A percentile compares a stretch with the other conserved stretches of the same genome.
phyloP scores from a whole-genome alignment of 768 basidiomycete species.

The Boletus fagicola region DNA sequence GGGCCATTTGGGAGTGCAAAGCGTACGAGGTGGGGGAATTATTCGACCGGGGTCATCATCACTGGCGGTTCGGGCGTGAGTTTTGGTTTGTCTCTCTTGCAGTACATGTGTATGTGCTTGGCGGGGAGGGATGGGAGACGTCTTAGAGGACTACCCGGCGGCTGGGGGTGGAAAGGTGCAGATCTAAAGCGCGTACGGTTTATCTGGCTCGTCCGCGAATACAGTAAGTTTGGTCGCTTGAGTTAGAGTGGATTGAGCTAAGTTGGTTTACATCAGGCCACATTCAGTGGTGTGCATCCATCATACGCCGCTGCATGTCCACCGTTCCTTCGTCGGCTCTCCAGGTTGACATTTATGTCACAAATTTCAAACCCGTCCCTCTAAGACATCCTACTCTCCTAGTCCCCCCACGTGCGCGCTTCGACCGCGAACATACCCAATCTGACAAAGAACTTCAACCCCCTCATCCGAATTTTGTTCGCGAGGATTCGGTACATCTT shows the following conservation, averaged over 20 bases:
- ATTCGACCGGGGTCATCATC: constrained; percentile 61
- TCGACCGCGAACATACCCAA: constrained; percentile 1
- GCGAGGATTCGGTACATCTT: constrained; percentile 4
- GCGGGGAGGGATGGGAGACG: constrained; percentile 50
- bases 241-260: not conserved
- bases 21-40: constrained; percentile 55
- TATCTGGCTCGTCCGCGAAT: constrained; percentile 76
- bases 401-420: constrained; percentile 16
- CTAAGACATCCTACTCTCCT: constrained; percentile 6
- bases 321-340: constrained; percentile 49
- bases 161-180: constrained; percentile 41
- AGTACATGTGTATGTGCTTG: constrained; percentile 59
- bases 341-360: constrained; percentile 73
- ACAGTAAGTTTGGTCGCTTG: constrained; percentile 45
- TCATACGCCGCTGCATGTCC: constrained; percentile 59
- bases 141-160: constrained; percentile 47
- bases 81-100: constrained; percentile 64
- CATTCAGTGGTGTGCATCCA: constrained; percentile 72
- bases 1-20: constrained; percentile 68
- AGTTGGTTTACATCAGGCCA: constrained; percentile 46
- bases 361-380: constrained; percentile 46
- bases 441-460: constrained; percentile 32
- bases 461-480: constrained; percentile 34
- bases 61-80: constrained; percentile 76
- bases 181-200: constrained; percentile 60